Evolutionary conservation across 2,329 filamentous ascomycete genomes (phyloP).

Genomic region (Pseudonectria foliicola): DNA sequence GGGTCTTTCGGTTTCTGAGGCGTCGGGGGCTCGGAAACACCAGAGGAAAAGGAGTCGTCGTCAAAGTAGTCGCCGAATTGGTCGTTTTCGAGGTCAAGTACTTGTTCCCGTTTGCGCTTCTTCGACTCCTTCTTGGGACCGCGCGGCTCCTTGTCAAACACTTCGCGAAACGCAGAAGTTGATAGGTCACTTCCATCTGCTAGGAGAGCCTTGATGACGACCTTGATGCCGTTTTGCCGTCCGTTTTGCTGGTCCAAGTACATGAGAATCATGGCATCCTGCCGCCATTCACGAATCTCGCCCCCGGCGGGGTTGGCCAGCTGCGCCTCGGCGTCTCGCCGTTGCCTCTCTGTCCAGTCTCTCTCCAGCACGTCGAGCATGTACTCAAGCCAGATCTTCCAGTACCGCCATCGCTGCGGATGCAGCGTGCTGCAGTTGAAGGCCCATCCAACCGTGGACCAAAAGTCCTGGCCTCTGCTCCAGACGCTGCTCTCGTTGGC

Average conservation of each 20-base stretch:
- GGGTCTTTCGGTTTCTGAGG: slow-evolving; percentile 31
- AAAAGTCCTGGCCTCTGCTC: slow-evolving; percentile 76
- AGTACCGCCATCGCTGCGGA: slow-evolving; percentile 70
- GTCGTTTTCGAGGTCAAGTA: slow-evolving; percentile 51
- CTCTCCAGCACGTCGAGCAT: slow-evolving; percentile 71
- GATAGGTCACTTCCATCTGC: slow-evolving; percentile 53
- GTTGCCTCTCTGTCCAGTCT: slow-evolving; percentile 56
- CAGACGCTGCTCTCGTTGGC: slow-evolving; percentile 63
- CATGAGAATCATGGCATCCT: slow-evolving; percentile 51
- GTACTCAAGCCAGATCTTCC: slow-evolving; percentile 72
- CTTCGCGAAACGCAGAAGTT: slow-evolving; percentile 51
- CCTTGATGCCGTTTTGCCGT: slow-evolving; percentile 40
- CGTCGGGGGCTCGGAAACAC: slow-evolving; percentile 39
- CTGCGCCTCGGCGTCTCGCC: slow-evolving; percentile 35
- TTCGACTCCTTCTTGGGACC: slow-evolving; percentile 32
- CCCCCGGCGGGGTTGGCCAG: slow-evolving; percentile 14
- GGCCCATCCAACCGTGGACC: slow-evolving; percentile 83
- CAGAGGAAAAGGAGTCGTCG: slow-evolving; percentile 44
- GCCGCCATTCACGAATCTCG: slow-evolving; percentile 28
- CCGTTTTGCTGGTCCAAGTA: slow-evolving; percentile 47
- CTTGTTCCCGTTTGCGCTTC: slow-evolving; percentile 42
- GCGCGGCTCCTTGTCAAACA: slow-evolving; percentile 59
- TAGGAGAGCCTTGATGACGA: slow-evolving; percentile 60
- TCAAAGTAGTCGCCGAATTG: slow-evolving; percentile 56
- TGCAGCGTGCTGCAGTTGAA: slow-evolving; percentile 79